phyloP scores from a whole-genome alignment of 1,139 yeast genomes.

The Nadsonia commutata region DNA sequence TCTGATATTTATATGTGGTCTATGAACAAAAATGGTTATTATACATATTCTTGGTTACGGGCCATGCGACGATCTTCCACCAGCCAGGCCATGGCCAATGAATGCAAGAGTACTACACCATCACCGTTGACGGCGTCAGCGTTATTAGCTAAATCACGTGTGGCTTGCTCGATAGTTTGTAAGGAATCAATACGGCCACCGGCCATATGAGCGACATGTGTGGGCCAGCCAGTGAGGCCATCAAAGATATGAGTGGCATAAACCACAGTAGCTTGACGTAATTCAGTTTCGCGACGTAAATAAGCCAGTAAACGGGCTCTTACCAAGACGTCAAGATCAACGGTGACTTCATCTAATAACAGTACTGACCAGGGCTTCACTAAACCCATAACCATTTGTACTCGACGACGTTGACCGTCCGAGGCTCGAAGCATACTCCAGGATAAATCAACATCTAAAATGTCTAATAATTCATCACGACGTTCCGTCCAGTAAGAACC shows the following conservation, averaged over 20 bases:
- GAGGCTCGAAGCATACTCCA: constrained; percentile 92
- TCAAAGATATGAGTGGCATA: constrained; percentile 97
- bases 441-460: constrained; percentile 67
- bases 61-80: constrained; percentile 22
- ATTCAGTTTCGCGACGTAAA: constrained; percentile 51
- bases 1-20: too few species aligned
- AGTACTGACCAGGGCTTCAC: constrained; percentile 79
- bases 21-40: background rate
- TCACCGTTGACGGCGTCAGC: background rate
- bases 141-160: constrained; percentile 1
- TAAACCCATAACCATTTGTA: constrained; percentile 86
- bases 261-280: constrained; percentile 50
- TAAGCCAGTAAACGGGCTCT: constrained; percentile 59
- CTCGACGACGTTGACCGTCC: constrained; percentile 91
- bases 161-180: constrained; percentile 8
- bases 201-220: constrained; percentile 64
- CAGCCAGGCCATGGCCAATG: constrained; percentile 28
- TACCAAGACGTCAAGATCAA: constrained; percentile 86
- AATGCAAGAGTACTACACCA: constrained; percentile 19
- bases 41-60: background rate
- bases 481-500: constrained; percentile 61
- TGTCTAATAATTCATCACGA: constrained; percentile 55
- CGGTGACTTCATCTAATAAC: constrained; percentile 86
- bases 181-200: constrained; percentile 37
- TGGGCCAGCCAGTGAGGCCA: constrained; percentile 85